Base-by-base conservation (phyloP, 1,284 basidiomycete genomes). In the Ganoderma lingzhi region DNA sequence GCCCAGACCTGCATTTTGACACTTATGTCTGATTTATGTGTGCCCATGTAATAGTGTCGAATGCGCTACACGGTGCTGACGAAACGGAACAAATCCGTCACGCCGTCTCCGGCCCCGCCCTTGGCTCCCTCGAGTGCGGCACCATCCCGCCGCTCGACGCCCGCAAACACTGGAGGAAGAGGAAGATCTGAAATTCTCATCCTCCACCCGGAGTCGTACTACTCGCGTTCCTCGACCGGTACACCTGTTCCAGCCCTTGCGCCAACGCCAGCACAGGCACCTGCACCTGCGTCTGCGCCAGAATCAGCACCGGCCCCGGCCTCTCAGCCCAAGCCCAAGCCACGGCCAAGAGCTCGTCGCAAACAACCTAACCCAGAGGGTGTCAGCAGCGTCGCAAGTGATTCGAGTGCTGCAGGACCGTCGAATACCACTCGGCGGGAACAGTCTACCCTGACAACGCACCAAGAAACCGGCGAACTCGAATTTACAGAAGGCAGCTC, bases 1-100 rank as follows among this genome's bases (percentile, higher is more conserved):
- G 48, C n/a, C 23, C 10, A 14, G 10, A 23, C 72, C 72, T 23
- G 1, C 15, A 23, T 35, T 58, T 23, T 14, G 0, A 53, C 2
- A 48, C 10, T 28, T n/a, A 30, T 14, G 12, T 23, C 23, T 53
- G 23, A 53, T 53, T 1, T 5, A 30, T 53, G 10, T 30, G 48
- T 2, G n/a, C n/a, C 37, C 3, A 3, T 53, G 32, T 12, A 6
- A 37, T 56, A 90, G 88, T 90, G 88, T 76, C 86, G 88, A 44
- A 72, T 78, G 60, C 85, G 86, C 8, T 84, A 86, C 68, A 77
- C 70, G 14, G 59, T 68, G 44, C 64, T 77, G 37, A 71, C 59
- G 66, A 76, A 76, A 39, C 74, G 73, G 17, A 73, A 73, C 32
- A 55, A 72, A 35, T 55, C 63, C 14, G 56, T 55, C 14, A 58